Evolutionary conservation across 1,139 yeast genomes (phyloP).

Genomic region (Candida sp.): DNA sequence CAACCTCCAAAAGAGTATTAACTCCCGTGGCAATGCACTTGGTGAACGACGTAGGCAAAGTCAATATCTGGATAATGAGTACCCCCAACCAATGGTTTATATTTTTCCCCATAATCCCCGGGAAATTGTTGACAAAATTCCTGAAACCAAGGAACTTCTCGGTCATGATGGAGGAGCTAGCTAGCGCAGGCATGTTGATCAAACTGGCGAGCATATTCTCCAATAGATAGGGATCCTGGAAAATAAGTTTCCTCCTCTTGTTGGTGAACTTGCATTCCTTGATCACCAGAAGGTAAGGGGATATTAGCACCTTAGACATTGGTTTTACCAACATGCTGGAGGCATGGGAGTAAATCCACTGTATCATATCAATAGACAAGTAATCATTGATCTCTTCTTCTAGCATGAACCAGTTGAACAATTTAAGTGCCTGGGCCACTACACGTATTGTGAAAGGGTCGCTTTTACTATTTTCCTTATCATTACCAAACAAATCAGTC

Average conservation of each 20-base stretch:
- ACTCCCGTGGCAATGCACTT: constrained; percentile 25
- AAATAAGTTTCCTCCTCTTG: constrained; percentile 25
- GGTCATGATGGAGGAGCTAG: constrained; percentile 45
- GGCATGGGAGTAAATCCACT: constrained; percentile 39
- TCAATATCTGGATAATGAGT: constrained; percentile 40
- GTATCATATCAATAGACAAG: constrained; percentile 28
- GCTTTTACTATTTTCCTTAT: constrained; percentile 17
- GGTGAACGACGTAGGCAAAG: constrained; percentile 24
- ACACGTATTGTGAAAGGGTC: constrained; percentile 40
- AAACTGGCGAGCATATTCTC: constrained; percentile 34
- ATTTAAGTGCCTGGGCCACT: constrained; percentile 38
- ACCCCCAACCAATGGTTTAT: constrained; percentile 46
- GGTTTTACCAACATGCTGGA: constrained; percentile 27
- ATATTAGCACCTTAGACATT: constrained; percentile 34
- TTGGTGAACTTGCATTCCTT: constrained; percentile 34
- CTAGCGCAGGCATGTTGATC: constrained; percentile 43
- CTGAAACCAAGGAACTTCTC: constrained; percentile 46
- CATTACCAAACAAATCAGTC: constrained; percentile 16
- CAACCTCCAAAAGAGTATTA: constrained; percentile 32
- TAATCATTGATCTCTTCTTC: constrained; percentile 28
- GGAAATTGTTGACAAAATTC: constrained; percentile 37
- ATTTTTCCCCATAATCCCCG: constrained; percentile 46
- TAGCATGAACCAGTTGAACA: constrained; percentile 29
- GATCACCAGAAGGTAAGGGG: constrained; percentile 35
- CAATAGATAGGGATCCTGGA: constrained; percentile 28